Percentiles rank a stretch among this genome's conserved stretches.
These are phyloP conservation scores for Kondoa subrosea DNA, from an alignment of 768 basidiomycete genomes.

Conservation along the genomic window DNA sequence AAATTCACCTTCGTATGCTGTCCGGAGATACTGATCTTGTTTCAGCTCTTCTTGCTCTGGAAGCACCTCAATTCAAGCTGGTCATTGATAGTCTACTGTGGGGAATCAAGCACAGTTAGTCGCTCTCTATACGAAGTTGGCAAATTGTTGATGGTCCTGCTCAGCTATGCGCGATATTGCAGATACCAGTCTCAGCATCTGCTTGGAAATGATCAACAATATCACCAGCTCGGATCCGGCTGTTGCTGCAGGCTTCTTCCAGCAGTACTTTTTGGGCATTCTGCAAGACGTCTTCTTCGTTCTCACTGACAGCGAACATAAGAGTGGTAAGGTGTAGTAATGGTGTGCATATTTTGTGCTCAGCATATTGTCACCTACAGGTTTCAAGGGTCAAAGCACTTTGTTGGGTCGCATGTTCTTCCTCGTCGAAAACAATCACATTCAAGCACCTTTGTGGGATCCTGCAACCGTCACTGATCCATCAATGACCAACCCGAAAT, in stretches of 20 bases:
- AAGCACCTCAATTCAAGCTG: slow-evolving; percentile 68
- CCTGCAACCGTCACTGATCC: slow-evolving; percentile 51
- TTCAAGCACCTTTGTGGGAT: slow-evolving; percentile 72
- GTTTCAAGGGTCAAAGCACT: slow-evolving; percentile 85
- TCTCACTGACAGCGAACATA: slow-evolving; percentile 92
- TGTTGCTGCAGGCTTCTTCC: slow-evolving; percentile 84
- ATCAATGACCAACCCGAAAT: slow-evolving; percentile 53
- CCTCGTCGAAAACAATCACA: slow-evolving; percentile 62
- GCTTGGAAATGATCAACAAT: slow-evolving; percentile 85
- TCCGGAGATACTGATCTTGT: background rate
- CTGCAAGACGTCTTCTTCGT: slow-evolving; percentile 95
- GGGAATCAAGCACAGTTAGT: slow-evolving; percentile 84
- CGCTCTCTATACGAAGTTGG: slow-evolving; percentile 81
- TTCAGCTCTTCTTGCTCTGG: slow-evolving; percentile 35
- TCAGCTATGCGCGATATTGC: slow-evolving; percentile 12
- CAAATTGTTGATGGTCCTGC: slow-evolving; percentile 35
- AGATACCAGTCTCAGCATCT: slow-evolving; percentile 42
- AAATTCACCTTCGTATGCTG: background rate
- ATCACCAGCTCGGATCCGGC: slow-evolving; percentile 61
- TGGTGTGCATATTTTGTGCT: slow-evolving; percentile 33
- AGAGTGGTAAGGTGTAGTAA: slow-evolving; percentile 39
- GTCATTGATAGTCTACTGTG: slow-evolving; percentile 97
- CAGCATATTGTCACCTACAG: slow-evolving; percentile 16
- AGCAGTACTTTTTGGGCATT: slow-evolving; percentile 81
- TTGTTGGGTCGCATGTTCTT: slow-evolving; percentile 88